These are phyloP conservation scores for Calonectria pteridis DNA, from an alignment of 2,329 filamentous ascomycete species.

Conservation along the genomic window DNA sequence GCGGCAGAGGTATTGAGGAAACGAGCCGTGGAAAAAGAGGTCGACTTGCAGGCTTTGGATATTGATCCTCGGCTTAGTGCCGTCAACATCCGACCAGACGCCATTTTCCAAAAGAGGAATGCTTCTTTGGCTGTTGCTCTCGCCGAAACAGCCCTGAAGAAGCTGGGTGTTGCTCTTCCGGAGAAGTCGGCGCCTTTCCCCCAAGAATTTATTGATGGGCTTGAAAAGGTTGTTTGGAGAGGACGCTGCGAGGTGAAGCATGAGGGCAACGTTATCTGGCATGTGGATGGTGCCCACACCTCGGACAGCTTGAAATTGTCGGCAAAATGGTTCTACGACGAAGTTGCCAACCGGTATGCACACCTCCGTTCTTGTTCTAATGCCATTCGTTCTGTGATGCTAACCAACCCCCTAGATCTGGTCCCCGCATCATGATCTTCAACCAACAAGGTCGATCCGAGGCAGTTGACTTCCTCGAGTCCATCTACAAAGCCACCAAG, in stretches of 20 bases:
- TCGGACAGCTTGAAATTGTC: conserved; percentile 88
- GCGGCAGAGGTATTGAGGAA: conserved; percentile 60
- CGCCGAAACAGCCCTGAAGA: conserved; percentile 62
- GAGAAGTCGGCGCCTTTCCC: conserved; percentile 60
- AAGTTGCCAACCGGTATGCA: conserved; percentile 53
- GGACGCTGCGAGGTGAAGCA: conserved; percentile 79
- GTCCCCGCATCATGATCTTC: conserved; percentile 78
- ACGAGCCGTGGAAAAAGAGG: conserved; percentile 66
- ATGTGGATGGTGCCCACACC: conserved; percentile 94
- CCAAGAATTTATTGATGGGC: conserved; percentile 75
- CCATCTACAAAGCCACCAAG: conserved; percentile 55
- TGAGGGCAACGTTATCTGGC: conserved; percentile 76
- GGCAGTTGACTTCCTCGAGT: conserved; percentile 65
- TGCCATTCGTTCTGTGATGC: background rate
- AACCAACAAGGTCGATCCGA: conserved; percentile 80
- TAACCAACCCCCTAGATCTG: conserved; percentile 42
- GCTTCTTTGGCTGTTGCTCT: conserved; percentile 65
- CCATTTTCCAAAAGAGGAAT: conserved; percentile 71
- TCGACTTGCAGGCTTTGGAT: conserved; percentile 59
- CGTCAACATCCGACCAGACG: conserved; percentile 65
- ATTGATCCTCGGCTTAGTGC: conserved; percentile 59
- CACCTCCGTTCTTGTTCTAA: background rate
- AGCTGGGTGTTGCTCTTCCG: conserved; percentile 53
- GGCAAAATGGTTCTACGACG: conserved; percentile 81
- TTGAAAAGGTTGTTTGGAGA: conserved; percentile 81